phyloP scores from a whole-genome alignment of 1,284 basidiomycete species.

The Rhodotorula mucilaginosa region DNA sequence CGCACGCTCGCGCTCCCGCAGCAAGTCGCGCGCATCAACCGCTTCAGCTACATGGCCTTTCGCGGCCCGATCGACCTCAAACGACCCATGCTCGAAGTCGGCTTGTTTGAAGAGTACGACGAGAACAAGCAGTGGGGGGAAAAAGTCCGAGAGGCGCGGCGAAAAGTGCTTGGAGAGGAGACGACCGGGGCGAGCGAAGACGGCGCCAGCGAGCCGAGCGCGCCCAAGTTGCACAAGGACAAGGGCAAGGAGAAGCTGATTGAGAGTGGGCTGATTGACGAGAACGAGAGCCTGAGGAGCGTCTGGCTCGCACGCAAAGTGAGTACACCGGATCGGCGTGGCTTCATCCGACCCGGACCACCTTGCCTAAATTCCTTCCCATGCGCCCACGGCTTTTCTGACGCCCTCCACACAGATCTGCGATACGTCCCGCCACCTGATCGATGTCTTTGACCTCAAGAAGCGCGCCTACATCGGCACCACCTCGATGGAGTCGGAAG shows the following conservation, averaged over 20 bases:
- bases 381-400: neutral
- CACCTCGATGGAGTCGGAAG: conserved; percentile 96
- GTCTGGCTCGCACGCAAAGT: conserved; percentile 38
- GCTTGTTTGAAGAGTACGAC: conserved; percentile 87
- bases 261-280: conserved; percentile 7
- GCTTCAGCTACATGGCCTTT: conserved; percentile 81
- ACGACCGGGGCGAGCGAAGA: conserved; percentile 4
- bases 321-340: neutral
- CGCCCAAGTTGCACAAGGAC: neutral
- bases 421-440: conserved; percentile 45
- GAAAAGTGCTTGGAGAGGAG: neutral
- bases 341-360: neutral
- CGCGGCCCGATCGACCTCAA: conserved; percentile 79
- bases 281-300: conserved; percentile 21
- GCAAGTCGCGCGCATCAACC: conserved; percentile 54
- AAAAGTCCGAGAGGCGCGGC: conserved; percentile 10
- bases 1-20: conserved; percentile 66
- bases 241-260: conserved; percentile 6
- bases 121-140: conserved; percentile 23
- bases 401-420: conserved; percentile 39
- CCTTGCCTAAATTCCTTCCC: neutral
- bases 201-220: neutral
- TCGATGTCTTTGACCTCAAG: conserved; percentile 66
- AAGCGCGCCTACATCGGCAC: conserved; percentile 89
- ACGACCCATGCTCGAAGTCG: conserved; percentile 71